Percentiles rank a stretch among this genome's conserved stretches.
These are phyloP conservation scores for Podaxis pistillaris DNA, from an alignment of 768 basidiomycete species.

Conservation along the genomic window DNA sequence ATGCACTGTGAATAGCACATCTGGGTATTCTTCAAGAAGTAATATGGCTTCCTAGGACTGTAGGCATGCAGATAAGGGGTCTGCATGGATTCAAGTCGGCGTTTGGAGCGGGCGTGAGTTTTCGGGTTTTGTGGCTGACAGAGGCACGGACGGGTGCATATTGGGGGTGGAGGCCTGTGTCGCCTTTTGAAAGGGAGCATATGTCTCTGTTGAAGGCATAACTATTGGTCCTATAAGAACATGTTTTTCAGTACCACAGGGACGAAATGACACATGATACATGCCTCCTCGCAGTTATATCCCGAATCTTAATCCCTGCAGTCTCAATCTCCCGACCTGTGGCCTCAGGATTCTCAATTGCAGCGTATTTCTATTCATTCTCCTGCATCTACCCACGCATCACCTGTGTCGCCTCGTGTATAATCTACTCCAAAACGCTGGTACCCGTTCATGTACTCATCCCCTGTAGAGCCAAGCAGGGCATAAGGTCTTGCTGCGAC, in stretches of 20 bases:
- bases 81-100: too few species aligned
- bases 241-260: background rate
- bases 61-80: too few species aligned
- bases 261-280: conserved; percentile 17
- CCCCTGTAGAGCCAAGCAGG: conserved; percentile 78
- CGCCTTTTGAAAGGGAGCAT: conserved; percentile 93
- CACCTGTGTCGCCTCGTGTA: conserved; percentile 78
- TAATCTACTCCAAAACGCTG: conserved; percentile 84
- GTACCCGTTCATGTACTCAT: conserved; percentile 33
- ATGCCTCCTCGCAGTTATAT: conserved; percentile 78
- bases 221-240: conserved; percentile 74
- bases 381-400: conserved; percentile 93
- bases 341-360: conserved; percentile 82
- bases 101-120: too few species aligned
- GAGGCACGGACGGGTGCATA: conserved; percentile 96
- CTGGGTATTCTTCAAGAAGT: too few species aligned
- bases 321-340: conserved; percentile 38
- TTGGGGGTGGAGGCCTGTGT: conserved; percentile 92
- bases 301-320: too few species aligned
- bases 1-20: too few species aligned
- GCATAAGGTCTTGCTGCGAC: conserved; percentile 89
- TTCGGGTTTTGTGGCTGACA: conserved; percentile 83
- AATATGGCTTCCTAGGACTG: too few species aligned
- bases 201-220: conserved; percentile 93
- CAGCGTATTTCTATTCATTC: conserved; percentile 75